phyloP scores from a whole-genome alignment of 2,329 filamentous ascomycete species.

The Aspergillus hiratsukae region DNA sequence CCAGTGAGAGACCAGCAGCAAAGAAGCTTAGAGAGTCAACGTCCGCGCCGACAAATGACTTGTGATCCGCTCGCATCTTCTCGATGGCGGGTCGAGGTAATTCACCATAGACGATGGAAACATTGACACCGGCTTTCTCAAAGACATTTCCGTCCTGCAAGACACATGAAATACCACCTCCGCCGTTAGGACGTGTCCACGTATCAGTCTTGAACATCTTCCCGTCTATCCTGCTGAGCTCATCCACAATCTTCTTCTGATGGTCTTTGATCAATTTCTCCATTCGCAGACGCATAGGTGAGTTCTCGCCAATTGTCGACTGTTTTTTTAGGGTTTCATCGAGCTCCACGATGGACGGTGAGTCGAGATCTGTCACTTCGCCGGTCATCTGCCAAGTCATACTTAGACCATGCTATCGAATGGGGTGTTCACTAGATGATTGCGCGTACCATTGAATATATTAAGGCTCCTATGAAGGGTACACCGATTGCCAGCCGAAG shows the following conservation, averaged over 20 bases:
- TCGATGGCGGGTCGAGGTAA: constrained; percentile 81
- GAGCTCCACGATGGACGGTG: constrained; percentile 72
- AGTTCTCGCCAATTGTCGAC: constrained; percentile 66
- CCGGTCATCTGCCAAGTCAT: constrained; percentile 28
- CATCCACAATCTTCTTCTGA: constrained; percentile 79
- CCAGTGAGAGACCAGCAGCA: constrained; percentile 85
- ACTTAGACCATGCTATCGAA: constrained; percentile 4
- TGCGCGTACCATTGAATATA: constrained; percentile 50
- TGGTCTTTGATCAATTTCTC: constrained; percentile 93
- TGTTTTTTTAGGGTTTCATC: constrained; percentile 79
- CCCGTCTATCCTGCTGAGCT: constrained; percentile 79
- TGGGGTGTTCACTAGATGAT: background rate
- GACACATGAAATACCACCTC: constrained; percentile 90
- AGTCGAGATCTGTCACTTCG: constrained; percentile 35
- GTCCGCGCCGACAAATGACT: constrained; percentile 70
- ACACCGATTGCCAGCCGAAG: constrained; percentile 46
- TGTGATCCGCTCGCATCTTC: constrained; percentile 93
- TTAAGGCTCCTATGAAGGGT: constrained; percentile 45
- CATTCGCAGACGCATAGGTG: constrained; percentile 97
- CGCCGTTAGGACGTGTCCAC: constrained; percentile 83
- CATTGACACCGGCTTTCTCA: constrained; percentile 95
- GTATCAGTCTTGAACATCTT: constrained; percentile 76
- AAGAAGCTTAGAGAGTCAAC: constrained; percentile 91
- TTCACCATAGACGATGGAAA: constrained; percentile 89
- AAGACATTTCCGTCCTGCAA: constrained; percentile 95